Conservation (phyloP, 1,284 basidiomycete genomes). For the Trichosporon sp. region DNA sequence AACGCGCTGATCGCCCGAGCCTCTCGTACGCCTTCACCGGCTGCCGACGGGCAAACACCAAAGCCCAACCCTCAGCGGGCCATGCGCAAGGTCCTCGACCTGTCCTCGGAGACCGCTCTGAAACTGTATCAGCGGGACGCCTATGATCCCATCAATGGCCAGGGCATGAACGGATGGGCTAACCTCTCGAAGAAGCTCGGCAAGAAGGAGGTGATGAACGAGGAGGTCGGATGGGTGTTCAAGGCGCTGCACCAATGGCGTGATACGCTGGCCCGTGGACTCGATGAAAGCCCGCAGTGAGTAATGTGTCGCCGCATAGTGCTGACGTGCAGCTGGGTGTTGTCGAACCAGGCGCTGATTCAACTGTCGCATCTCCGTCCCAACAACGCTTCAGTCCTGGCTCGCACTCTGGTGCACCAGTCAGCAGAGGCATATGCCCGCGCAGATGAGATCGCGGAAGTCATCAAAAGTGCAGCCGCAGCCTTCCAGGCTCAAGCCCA, state of each 20-base stretch:
- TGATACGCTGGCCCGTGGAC: conserved; percentile 69
- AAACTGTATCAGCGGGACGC: conserved; percentile 61
- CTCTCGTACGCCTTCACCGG: conserved; percentile 33
- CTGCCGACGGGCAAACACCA: conserved; percentile 10
- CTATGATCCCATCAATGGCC: conserved; percentile 64
- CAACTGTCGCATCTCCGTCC: conserved; percentile 56
- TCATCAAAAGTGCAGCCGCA: conserved; percentile 45
- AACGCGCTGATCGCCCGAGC: conserved; percentile 65
- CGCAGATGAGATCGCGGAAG: conserved; percentile 61
- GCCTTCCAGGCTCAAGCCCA: background rate
- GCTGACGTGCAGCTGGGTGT: conserved; percentile 46
- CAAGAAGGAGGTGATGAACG: conserved; percentile 52
- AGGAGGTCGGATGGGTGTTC: conserved; percentile 60
- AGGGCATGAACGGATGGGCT: conserved; percentile 68
- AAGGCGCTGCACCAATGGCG: conserved; percentile 76
- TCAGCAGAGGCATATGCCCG: conserved; percentile 6
- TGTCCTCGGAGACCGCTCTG: conserved; percentile 68
- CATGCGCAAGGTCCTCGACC: conserved; percentile 56
- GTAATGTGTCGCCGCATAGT: conserved; percentile 25
- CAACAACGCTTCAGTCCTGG: conserved; percentile 58
- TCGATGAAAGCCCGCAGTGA: conserved; percentile 80
- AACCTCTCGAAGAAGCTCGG: conserved; percentile 72
- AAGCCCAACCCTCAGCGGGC: conserved; percentile 32
- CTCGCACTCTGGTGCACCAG: background rate
- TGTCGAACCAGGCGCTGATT: conserved; percentile 67